These are phyloP conservation scores for Cryptosporidium sp. DNA, from an alignment of 169 alveolate species.

Conservation along the genomic window DNA sequence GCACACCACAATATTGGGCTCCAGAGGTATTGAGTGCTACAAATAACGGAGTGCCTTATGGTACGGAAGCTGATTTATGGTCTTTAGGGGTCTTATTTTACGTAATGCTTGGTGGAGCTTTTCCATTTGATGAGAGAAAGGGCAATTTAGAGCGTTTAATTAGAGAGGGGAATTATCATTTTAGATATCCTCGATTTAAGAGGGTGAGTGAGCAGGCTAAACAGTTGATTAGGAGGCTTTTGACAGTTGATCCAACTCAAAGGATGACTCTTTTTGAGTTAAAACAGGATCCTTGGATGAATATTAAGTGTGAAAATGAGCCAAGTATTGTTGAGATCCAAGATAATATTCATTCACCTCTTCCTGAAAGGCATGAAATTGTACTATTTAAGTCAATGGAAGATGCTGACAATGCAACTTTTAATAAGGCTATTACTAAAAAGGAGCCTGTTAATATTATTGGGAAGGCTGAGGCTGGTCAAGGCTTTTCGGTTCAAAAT, in stretches of 20 bases:
- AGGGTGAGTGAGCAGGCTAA: conserved; percentile 59
- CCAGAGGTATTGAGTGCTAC: conserved; percentile 76
- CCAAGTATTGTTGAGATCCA: background rate
- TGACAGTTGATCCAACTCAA: conserved; percentile 60
- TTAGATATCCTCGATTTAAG: conserved; percentile 75
- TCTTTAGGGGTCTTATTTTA: conserved; percentile 75
- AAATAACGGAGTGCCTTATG: conserved; percentile 56
- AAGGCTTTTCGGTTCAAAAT: background rate
- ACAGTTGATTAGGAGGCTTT: conserved; percentile 28
- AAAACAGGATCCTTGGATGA: conserved; percentile 59
- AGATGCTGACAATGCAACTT: too few species aligned
- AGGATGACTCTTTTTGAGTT: conserved; percentile 52
- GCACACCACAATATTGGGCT: conserved; percentile 83
- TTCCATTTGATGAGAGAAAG: conserved; percentile 72
- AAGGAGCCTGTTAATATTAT: background rate
- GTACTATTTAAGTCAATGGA: conserved; percentile 12
- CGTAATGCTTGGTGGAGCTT: conserved; percentile 77
- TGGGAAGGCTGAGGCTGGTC: background rate
- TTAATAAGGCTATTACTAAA: background rate
- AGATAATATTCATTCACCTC: background rate
- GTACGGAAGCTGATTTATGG: conserved; percentile 78
- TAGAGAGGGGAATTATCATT: conserved; percentile 66
- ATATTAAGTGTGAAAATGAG: background rate
- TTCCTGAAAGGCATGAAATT: conserved; percentile 13
- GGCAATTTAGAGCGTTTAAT: conserved; percentile 66